phyloP scores from a whole-genome alignment of 345 rosid species.

The Camelina sativa region DNA sequence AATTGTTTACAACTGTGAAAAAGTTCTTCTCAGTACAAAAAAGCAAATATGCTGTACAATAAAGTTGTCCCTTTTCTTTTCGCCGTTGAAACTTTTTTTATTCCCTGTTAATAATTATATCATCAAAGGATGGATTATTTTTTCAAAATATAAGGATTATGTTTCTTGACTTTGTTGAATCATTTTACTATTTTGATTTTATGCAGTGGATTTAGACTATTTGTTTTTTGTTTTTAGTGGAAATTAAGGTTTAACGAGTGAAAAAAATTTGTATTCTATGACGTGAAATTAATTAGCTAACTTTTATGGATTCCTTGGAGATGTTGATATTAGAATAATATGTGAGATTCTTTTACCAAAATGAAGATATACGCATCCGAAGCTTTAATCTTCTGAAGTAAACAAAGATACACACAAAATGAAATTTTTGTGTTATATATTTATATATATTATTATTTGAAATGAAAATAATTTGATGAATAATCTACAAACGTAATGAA shows the following conservation, averaged over 20 bases:
- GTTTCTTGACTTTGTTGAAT: slow-evolving; percentile 31
- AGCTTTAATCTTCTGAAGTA: neutral
- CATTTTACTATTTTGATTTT: neutral
- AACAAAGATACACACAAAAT: too few species aligned
- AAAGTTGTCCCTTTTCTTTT: slow-evolving; percentile 45
- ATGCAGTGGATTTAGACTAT: neutral
- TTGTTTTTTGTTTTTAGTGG: neutral
- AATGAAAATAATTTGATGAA: neutral
- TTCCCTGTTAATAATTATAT: slow-evolving; percentile 12
- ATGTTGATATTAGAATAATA: slow-evolving; percentile 35
- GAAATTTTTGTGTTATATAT: too few species aligned
- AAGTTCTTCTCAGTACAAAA: slow-evolving; percentile 32
- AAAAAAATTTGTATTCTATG: neutral
- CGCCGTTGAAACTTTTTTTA: slow-evolving; percentile 14
- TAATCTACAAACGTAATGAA: neutral
- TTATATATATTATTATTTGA: too few species aligned
- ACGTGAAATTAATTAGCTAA: slow-evolving; percentile 1
- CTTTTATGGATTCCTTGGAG: slow-evolving; percentile 32
- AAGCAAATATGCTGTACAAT: slow-evolving; percentile 48
- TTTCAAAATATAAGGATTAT: slow-evolving; percentile 26
- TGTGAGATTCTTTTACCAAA: slow-evolving; percentile 11
- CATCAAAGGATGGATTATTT: slow-evolving; percentile 17
- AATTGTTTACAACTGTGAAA: slow-evolving; percentile 33
- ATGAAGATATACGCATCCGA: neutral
- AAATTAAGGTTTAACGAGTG: neutral